Percentiles rank a stretch among this genome's conserved stretches.
Evolutionary conservation across 768 basidiomycete species (phyloP).

Genomic region (Agaricus sinodeliciosus): DNA sequence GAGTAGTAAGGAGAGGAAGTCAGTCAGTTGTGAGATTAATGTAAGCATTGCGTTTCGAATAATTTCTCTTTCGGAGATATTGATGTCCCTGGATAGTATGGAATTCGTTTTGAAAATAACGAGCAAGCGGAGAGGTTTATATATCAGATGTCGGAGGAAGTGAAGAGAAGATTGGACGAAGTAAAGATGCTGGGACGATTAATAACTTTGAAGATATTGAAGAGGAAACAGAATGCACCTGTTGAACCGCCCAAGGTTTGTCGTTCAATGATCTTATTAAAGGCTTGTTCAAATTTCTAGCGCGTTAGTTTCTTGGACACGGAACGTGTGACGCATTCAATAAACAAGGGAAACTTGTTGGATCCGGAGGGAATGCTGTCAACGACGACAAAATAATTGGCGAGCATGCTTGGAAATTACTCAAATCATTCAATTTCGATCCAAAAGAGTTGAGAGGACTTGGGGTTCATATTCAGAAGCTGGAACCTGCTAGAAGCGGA

Average conservation of each 20-base stretch:
- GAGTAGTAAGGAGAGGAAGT: constrained; percentile 81
- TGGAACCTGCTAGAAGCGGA: constrained; percentile 46
- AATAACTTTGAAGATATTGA: constrained; percentile 85
- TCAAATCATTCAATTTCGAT: constrained; percentile 70
- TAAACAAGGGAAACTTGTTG: constrained; percentile 58
- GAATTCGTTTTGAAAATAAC: constrained; percentile 83
- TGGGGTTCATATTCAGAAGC: constrained; percentile 85
- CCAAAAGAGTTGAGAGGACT: constrained; percentile 87
- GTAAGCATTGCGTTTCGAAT: constrained; percentile 36
- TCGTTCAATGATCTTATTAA: background rate
- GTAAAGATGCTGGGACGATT: constrained; percentile 65
- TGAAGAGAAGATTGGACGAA: constrained; percentile 62
- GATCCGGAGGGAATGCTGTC: constrained; percentile 61
- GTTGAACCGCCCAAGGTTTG: constrained; percentile 85
- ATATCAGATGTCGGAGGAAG: constrained; percentile 69
- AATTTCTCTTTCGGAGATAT: background rate
- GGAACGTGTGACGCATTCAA: constrained; percentile 80
- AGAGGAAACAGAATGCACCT: constrained; percentile 78
- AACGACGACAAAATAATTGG: constrained; percentile 69
- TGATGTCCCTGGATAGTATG: constrained; percentile 54
- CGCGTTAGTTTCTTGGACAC: constrained; percentile 79
- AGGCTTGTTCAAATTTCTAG: background rate
- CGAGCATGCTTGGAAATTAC: constrained; percentile 67
- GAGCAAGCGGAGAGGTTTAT: constrained; percentile 80
- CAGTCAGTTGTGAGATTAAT: constrained; percentile 92